phyloP scores from a whole-genome alignment of 192 early-diverging fungal genomes.

The Diversispora eburnea region DNA sequence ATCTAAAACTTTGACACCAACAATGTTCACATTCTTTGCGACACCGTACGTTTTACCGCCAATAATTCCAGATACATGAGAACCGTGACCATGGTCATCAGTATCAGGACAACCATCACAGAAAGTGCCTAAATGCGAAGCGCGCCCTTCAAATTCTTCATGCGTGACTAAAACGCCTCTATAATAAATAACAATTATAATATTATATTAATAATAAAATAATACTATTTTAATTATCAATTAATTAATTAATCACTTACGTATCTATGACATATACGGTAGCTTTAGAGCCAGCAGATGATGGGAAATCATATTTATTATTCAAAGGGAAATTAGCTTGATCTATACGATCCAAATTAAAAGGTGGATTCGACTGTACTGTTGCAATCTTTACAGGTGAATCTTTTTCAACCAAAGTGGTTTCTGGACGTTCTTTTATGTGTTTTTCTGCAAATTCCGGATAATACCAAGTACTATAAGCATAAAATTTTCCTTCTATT shows the following conservation, averaged over 20 bases:
- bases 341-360: conserved; percentile 67
- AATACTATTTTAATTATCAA: not conserved
- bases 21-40: conserved; percentile 51
- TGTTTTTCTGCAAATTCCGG: too few species aligned
- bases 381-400: too few species aligned
- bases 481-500: too few species aligned
- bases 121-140: conserved; percentile 49
- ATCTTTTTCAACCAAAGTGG: too few species aligned
- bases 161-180: conserved; percentile 58
- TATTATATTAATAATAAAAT: not conserved
- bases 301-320: conserved; percentile 51
- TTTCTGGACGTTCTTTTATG: too few species aligned
- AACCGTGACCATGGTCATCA: conserved; percentile 64
- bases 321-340: conserved; percentile 47
- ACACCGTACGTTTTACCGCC: not conserved
- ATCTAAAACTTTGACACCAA: conserved; percentile 57
- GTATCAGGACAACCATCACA: conserved; percentile 47
- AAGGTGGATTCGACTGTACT: not conserved
- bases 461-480: too few species aligned
- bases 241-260: conserved; percentile 31
- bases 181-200: conserved; percentile 24
- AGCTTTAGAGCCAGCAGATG: conserved; percentile 53
- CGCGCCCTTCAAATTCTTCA: conserved; percentile 72
- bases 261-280: conserved; percentile 68
- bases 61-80: conserved; percentile 78